Conservation (phyloP, 192 early-diverging fungal genomes). For the Coemansia brasiliensis region DNA sequence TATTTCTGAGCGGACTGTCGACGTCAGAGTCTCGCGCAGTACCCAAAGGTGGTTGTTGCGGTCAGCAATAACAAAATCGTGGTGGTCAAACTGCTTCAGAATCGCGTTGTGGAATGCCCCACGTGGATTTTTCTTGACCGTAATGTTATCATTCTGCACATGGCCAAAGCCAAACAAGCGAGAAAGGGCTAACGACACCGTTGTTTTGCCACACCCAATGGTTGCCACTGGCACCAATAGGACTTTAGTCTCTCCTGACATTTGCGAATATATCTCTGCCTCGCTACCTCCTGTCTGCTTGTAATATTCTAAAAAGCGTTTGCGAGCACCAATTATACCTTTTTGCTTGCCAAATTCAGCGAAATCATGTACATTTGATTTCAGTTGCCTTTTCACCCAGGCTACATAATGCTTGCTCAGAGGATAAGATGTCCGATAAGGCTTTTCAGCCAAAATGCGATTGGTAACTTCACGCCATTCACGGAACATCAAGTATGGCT, state of each 20-base stretch:
- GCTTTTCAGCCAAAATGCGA: slow-evolving; percentile 50
- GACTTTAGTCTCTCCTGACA: slow-evolving; percentile 13
- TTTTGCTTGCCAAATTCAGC: slow-evolving; percentile 63
- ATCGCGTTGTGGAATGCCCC: slow-evolving; percentile 62
- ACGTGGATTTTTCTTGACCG: slow-evolving; percentile 55
- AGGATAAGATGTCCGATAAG: slow-evolving; percentile 54
- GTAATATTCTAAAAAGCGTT: slow-evolving; percentile 71
- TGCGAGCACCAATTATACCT: slow-evolving; percentile 80
- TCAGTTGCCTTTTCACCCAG: slow-evolving; percentile 69
- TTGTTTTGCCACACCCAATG: slow-evolving; percentile 77
- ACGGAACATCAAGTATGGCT: slow-evolving; percentile 90
- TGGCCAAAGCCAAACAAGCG: slow-evolving; percentile 70
- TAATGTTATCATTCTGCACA: slow-evolving; percentile 82
- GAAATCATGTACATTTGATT: slow-evolving; percentile 66
- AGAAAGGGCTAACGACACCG: slow-evolving; percentile 57
- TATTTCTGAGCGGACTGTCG: slow-evolving; percentile 53
- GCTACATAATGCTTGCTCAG: slow-evolving; percentile 71
- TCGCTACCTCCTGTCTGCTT: slow-evolving; percentile 32
- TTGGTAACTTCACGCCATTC: slow-evolving; percentile 97
- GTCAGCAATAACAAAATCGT: slow-evolving; percentile 78
- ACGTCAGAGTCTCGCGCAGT: slow-evolving; percentile 58
- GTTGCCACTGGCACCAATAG: slow-evolving; percentile 75
- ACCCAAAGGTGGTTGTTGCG: slow-evolving; percentile 66
- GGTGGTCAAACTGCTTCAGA: slow-evolving; percentile 54
- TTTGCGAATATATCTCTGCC: slow-evolving; percentile 18